Conservation (phyloP, 306 rosid genomes). For the Hylodesmum podocarpum region DNA sequence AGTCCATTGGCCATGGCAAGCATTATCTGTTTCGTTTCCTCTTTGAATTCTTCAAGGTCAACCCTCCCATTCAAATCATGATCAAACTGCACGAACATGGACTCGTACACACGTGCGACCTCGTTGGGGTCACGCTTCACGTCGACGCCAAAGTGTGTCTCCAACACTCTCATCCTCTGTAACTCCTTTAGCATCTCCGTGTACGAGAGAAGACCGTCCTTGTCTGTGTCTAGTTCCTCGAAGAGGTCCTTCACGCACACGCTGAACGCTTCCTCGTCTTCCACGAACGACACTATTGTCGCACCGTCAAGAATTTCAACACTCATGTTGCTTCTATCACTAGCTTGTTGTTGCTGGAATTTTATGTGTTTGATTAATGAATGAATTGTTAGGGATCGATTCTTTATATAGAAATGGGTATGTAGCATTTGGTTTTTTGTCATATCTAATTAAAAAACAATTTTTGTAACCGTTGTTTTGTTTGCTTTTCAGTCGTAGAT, state of each 20-base stretch:
- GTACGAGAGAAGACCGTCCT: slow-evolving; percentile 50
- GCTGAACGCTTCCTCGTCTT: slow-evolving; percentile 56
- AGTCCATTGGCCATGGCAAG: slow-evolving; percentile 58
- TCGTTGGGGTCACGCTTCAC: slow-evolving; percentile 44
- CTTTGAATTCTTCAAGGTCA: slow-evolving; percentile 48
- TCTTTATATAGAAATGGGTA: no score
- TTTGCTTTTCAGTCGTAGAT: neutral
- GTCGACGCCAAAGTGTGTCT: slow-evolving; percentile 60
- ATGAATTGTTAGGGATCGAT: no score
- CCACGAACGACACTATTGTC: slow-evolving; percentile 52
- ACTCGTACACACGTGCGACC: slow-evolving; percentile 40
- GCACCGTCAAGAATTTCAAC: slow-evolving; percentile 55
- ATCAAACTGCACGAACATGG: slow-evolving; percentile 53
- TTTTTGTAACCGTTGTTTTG: neutral
- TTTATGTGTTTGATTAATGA: no score
- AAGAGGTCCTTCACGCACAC: slow-evolving; percentile 36
- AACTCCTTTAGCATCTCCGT: slow-evolving; percentile 65
- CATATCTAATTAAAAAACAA: no score
- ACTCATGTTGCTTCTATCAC: slow-evolving; percentile 42
- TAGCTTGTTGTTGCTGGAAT: no score
- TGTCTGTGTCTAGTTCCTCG: slow-evolving; percentile 41
- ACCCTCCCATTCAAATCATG: slow-evolving; percentile 51
- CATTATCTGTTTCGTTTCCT: slow-evolving; percentile 58
- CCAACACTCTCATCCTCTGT: slow-evolving; percentile 52
- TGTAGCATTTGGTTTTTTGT: neutral